These are phyloP conservation scores for Petasospora rhodanensis DNA, from an alignment of 1,139 yeast species.

Conservation along the genomic window DNA sequence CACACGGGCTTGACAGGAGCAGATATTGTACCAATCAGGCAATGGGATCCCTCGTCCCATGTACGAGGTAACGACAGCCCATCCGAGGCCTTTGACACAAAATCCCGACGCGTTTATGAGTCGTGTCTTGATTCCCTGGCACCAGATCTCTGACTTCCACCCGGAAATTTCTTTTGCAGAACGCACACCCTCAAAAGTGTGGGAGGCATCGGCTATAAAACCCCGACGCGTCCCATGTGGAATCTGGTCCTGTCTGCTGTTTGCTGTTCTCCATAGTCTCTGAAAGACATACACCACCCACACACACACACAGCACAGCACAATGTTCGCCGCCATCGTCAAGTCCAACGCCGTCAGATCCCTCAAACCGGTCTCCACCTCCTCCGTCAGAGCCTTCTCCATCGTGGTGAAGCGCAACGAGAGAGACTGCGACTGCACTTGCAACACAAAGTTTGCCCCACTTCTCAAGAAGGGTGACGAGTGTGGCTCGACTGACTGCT, in stretches of 20 bases:
- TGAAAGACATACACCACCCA: slow-evolving; percentile 3
- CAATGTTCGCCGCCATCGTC: slow-evolving; percentile 17
- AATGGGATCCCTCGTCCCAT: too few species aligned
- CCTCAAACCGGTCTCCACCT: slow-evolving; percentile 8
- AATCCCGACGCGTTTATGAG: slow-evolving; percentile 2
- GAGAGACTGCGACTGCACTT: slow-evolving; percentile 27
- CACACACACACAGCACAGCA: slow-evolving; percentile 1
- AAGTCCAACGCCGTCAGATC: slow-evolving; percentile 14
- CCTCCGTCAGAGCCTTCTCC: slow-evolving; percentile 12
- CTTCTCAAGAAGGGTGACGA: slow-evolving; percentile 19
- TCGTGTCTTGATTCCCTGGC: too few species aligned
- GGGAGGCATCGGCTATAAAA: too few species aligned
- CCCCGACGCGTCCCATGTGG: too few species aligned
- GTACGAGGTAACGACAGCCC: too few species aligned
- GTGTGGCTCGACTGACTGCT: slow-evolving; percentile 24
- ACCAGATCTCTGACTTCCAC: too few species aligned
- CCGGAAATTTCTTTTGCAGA: slow-evolving; percentile 1
- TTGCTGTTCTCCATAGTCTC: slow-evolving; percentile 3
- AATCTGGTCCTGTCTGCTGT: too few species aligned
- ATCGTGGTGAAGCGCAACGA: slow-evolving; percentile 14
- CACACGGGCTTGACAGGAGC: too few species aligned
- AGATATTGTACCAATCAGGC: too few species aligned
- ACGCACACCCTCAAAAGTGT: too few species aligned
- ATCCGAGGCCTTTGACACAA: too few species aligned
- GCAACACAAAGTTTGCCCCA: slow-evolving; percentile 13